Evolutionary conservation across 106 monocot genomes (phyloP).

Genomic region (Platanthera zijinensis): DNA sequence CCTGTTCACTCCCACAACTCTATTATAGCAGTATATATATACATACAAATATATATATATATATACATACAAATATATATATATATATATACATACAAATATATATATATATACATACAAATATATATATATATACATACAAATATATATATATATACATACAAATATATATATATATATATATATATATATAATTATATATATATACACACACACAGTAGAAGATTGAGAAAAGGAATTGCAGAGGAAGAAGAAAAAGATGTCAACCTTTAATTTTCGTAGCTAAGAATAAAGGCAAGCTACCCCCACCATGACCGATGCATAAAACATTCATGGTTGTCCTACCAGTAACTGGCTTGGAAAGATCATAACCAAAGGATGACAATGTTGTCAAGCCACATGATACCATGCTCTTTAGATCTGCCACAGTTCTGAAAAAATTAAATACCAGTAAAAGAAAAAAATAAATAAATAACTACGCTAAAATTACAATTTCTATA

Average conservation of each 20-base stretch:
- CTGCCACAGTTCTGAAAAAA: constrained; percentile 28
- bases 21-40: too few relatives aligned
- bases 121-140: too few relatives aligned
- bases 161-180: too few relatives aligned
- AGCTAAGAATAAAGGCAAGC: constrained; percentile 78
- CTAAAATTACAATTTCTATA: neutral
- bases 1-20: too few relatives aligned
- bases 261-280: constrained; percentile 69
- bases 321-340: constrained; percentile 63
- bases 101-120: too few relatives aligned
- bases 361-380: constrained; percentile 56
- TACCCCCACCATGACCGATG: constrained; percentile 94
- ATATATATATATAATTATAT: too few relatives aligned
- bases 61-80: too few relatives aligned
- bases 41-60: too few relatives aligned
- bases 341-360: constrained; percentile 44
- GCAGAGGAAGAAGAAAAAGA: neutral
- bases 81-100: too few relatives aligned
- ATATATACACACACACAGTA: neutral
- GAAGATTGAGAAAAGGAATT: neutral
- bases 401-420: constrained; percentile 92
- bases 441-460: neutral
- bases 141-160: too few relatives aligned
- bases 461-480: too few relatives aligned
- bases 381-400: constrained; percentile 66